These are phyloP conservation scores for Rostrohypoxylon terebratum DNA, from an alignment of 495 filamentous ascomycete species.

Conservation along the genomic window DNA sequence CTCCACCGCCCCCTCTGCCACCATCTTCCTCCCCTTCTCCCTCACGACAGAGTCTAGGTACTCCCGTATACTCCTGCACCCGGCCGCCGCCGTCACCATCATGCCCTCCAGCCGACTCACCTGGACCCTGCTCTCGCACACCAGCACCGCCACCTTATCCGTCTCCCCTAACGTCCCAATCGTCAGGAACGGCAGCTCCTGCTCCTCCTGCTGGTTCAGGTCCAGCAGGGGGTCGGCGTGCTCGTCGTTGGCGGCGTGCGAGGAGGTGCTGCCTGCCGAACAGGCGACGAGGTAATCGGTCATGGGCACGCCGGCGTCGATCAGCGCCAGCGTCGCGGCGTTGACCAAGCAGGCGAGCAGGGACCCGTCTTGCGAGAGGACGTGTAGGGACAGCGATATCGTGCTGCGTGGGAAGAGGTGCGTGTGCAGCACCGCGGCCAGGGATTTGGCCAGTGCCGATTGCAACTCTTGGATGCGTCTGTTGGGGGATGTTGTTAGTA, in stretches of 20 bases:
- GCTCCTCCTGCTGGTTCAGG: constrained; percentile 85
- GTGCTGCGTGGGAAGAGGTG: constrained; percentile 90
- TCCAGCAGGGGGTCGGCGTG: constrained; percentile 89
- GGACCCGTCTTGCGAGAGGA: constrained; percentile 91
- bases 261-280: constrained; percentile 81
- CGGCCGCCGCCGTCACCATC: constrained; percentile 90
- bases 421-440: constrained; percentile 79
- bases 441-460: constrained; percentile 76
- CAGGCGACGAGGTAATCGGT: constrained; percentile 88
- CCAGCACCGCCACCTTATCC: constrained; percentile 81
- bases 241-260: constrained; percentile 72
- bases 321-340: constrained; percentile 88
- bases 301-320: constrained; percentile 97
- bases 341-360: constrained; percentile 91
- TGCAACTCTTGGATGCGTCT: constrained; percentile 86
- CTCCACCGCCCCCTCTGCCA: constrained; percentile 68
- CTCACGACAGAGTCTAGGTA: constrained; percentile 78
- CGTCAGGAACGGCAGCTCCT: constrained; percentile 89
- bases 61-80: constrained; percentile 75
- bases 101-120: constrained; percentile 85
- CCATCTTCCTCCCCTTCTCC: constrained; percentile 70
- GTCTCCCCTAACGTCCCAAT: constrained; percentile 77
- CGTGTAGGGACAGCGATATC: constrained; percentile 82
- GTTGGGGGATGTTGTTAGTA: neutral
- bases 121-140: constrained; percentile 87